phyloP scores from a whole-genome alignment of 345 rosid species.

The Schrenkiella parvula region DNA sequence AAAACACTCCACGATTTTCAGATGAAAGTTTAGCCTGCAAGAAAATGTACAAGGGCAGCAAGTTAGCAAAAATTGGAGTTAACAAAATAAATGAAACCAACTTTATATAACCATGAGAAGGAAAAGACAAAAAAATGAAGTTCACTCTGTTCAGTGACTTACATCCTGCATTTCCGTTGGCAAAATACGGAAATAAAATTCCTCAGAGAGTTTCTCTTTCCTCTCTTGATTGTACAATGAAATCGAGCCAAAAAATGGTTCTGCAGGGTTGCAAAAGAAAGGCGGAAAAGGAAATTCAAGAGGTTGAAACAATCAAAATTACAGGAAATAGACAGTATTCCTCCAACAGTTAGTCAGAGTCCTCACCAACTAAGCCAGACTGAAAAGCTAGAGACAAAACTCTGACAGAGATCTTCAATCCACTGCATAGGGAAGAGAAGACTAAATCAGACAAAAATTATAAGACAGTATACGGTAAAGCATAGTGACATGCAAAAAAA shows the following conservation, averaged over 20 bases:
- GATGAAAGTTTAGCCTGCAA: slow-evolving; percentile 55
- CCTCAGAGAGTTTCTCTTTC: slow-evolving; percentile 92
- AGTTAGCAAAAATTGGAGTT: background rate
- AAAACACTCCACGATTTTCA: slow-evolving; percentile 79
- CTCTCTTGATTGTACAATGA: slow-evolving; percentile 88
- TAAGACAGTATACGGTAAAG: background rate
- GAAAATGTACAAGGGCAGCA: slow-evolving; percentile 13
- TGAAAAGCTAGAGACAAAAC: slow-evolving; percentile 83
- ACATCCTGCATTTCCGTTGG: slow-evolving; percentile 86
- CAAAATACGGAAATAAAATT: slow-evolving; percentile 65
- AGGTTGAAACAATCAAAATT: slow-evolving; percentile 8
- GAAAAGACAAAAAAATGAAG: background rate
- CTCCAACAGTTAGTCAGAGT: background rate
- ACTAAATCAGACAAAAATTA: background rate
- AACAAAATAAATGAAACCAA: background rate
- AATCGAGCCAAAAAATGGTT: slow-evolving; percentile 93
- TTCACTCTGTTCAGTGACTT: slow-evolving; percentile 33
- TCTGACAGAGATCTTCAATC: slow-evolving; percentile 91
- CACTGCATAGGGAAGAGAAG: slow-evolving; percentile 45
- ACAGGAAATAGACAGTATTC: slow-evolving; percentile 3
- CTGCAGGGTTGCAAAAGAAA: slow-evolving; percentile 44
- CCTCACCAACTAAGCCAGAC: slow-evolving; percentile 88
- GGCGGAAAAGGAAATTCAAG: slow-evolving; percentile 24
- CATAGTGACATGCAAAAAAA: background rate
- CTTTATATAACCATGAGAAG: background rate